Percentiles rank a stretch among this genome's conserved stretches.
Evolutionary conservation across 108 stramenopile genomes (phyloP).

Genomic region (Nitzschia sp.): DNA sequence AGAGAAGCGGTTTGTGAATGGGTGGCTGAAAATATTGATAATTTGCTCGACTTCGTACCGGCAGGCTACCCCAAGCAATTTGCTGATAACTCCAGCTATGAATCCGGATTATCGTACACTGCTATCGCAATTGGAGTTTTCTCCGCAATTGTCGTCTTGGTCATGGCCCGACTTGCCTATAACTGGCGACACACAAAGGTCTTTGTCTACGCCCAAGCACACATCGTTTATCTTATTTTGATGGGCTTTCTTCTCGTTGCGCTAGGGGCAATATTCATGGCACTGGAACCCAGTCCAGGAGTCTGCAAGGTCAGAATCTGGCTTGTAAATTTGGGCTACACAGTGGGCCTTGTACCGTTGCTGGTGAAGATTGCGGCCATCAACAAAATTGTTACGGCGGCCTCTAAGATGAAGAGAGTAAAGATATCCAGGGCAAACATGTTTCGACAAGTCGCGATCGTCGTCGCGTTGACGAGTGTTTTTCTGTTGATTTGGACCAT

Average conservation of each 20-base stretch:
- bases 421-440: conserved; percentile 14
- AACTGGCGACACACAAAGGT: conserved; percentile 16
- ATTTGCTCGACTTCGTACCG: conserved; percentile 20
- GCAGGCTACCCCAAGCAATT: conserved; percentile 17
- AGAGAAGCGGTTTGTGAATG: conserved; percentile 40
- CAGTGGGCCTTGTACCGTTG: conserved; percentile 27
- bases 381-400: conserved; percentile 16
- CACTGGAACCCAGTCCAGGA: conserved; percentile 12
- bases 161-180: background rate
- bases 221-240: conserved; percentile 27
- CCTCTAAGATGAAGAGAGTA: conserved; percentile 28
- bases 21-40: conserved; percentile 32
- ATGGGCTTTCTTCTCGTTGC: conserved; percentile 29
- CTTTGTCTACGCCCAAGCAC: conserved; percentile 34
- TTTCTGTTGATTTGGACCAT: conserved; percentile 25
- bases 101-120: background rate
- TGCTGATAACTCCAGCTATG: background rate
- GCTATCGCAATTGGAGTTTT: conserved; percentile 26
- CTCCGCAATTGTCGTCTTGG: background rate
- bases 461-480: background rate
- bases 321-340: conserved; percentile 40
- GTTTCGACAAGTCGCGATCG: background rate
- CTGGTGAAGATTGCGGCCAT: conserved; percentile 36
- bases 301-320: conserved; percentile 29
- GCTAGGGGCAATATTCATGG: conserved; percentile 21